These are phyloP conservation scores for Plantago elongata DNA, from an alignment of 257 asterid species.

Conservation along the genomic window DNA sequence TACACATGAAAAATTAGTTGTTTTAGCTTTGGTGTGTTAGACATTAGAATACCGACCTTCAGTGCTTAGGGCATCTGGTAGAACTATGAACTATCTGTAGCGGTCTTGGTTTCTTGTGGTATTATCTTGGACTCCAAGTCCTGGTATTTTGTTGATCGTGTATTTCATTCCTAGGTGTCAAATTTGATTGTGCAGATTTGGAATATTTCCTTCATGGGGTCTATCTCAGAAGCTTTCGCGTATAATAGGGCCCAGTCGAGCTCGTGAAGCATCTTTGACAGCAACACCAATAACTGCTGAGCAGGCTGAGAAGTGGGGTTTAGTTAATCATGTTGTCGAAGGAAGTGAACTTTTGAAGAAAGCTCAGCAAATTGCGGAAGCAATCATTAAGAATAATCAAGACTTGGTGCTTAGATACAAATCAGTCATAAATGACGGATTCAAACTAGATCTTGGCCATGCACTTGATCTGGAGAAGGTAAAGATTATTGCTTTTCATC, in stretches of 20 bases:
- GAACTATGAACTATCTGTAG: too few relatives aligned
- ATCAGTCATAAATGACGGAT: constrained; percentile 81
- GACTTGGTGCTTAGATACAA: constrained; percentile 78
- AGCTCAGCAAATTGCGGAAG: constrained; percentile 71
- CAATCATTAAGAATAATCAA: constrained; percentile 78
- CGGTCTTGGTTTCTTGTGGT: not conserved
- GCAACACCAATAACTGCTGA: constrained; percentile 74
- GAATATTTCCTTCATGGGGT: constrained; percentile 99
- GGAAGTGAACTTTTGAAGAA: constrained; percentile 59
- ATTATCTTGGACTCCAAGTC: not conserved
- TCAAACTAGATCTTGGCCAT: constrained; percentile 58
- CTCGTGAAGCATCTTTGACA: constrained; percentile 75
- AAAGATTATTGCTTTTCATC: not conserved
- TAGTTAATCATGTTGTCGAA: constrained; percentile 89
- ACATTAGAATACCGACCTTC: too few relatives aligned
- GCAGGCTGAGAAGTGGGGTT: constrained; percentile 91
- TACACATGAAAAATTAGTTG: too few relatives aligned
- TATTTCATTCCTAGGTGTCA: too few relatives aligned
- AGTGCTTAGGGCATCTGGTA: too few relatives aligned
- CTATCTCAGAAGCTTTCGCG: constrained; percentile 94
- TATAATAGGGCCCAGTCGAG: constrained; percentile 72
- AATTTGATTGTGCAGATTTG: constrained; percentile 48
- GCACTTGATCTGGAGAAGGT: constrained; percentile 96
- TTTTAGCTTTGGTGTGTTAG: too few relatives aligned
- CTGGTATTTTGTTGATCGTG: too few relatives aligned